phyloP scores from a whole-genome alignment of 352 stramenopile genomes.

The Albugo laibachii region DNA sequence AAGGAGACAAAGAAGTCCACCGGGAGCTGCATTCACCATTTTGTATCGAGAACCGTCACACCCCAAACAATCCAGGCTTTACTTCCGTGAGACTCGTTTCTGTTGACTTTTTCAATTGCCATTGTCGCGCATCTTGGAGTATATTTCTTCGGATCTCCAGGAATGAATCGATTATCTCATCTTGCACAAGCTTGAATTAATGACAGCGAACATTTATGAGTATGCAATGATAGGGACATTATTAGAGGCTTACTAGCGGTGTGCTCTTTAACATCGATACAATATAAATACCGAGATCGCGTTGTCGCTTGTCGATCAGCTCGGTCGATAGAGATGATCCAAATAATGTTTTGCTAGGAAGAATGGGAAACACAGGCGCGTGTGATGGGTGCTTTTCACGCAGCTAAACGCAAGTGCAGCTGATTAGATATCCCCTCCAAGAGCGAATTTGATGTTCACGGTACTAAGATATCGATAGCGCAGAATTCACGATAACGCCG shows the following conservation, averaged over 20 bases:
- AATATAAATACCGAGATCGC: conserved; percentile 73
- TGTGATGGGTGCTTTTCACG: conserved; percentile 71
- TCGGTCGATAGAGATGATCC: conserved; percentile 65
- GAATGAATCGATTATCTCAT: conserved; percentile 78
- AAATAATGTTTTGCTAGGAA: conserved; percentile 78
- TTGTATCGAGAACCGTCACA: too few relatives aligned
- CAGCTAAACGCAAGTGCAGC: conserved; percentile 15
- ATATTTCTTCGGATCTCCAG: conserved; percentile 78
- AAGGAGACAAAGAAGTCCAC: too few relatives aligned
- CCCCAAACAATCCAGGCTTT: too few relatives aligned
- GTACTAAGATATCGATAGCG: conserved; percentile 66
- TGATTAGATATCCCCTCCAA: not conserved
- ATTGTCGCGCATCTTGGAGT: conserved; percentile 34
- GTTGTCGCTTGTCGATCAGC: conserved; percentile 75
- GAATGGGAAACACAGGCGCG: conserved; percentile 39
- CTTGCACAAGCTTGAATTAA: conserved; percentile 33
- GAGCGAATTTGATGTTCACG: not conserved
- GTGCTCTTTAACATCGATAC: conserved; percentile 67
- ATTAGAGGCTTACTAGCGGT: conserved; percentile 21
- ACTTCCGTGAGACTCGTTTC: too few relatives aligned
- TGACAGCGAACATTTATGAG: not conserved
- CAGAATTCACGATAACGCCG: conserved; percentile 73
- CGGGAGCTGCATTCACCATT: too few relatives aligned
- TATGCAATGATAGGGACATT: not conserved
- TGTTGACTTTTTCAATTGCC: conserved; percentile 7